Evolutionary conservation across 2,329 filamentous ascomycete genomes (phyloP), one percentile per base, ranked within the genome.

Genomic region (Aureobasidium sp.): DNA sequence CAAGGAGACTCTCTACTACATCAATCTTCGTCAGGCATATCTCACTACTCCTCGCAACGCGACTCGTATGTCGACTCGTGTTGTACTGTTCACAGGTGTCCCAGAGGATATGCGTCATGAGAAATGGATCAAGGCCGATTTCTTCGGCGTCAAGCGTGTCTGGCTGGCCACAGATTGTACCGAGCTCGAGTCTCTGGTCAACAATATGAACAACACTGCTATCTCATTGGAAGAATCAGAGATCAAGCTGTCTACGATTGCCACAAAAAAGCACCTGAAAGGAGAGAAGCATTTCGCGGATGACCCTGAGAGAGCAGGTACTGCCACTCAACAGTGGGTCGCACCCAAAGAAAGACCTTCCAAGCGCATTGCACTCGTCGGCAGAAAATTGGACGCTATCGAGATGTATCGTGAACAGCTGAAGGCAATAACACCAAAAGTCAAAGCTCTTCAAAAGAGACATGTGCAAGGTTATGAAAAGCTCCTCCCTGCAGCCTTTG

Each of bases 341-440:
- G 82, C 90, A 39, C 91, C 91, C 0, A 85, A 86, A 1, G 91
- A 96, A 70, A 84, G 84, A 37, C 77, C 86, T 22, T 65, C 63
- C 22, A 67, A 67, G 52, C 61, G 68, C 31, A 87, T 86, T 69
- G 79, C 82, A 12, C 75, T 95, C 39, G 80, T 91, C 66, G 87
- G 90, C 66, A 85, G 89, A 70, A 93, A 93, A 71, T 90, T 95
- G 22, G 91, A 97, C 75, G 93, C 91, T 0, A 95, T 97, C 72
- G 85, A 93, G 64, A 96, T 90, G 85, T 87, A 87, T 64, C 87
- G 93, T 45, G 80, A 80, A 2, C 87, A 92, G 71, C 82, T 96
- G 56, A 83, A 86, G 58, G 85, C 85, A 50, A 80, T 93, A 40
- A 85, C 88, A 42, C 89, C 90, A 1, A 82, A 89, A 65, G 86